These are phyloP conservation scores for Boeremia exigua DNA, from an alignment of 2,329 filamentous ascomycete genomes.

Conservation along the genomic window DNA sequence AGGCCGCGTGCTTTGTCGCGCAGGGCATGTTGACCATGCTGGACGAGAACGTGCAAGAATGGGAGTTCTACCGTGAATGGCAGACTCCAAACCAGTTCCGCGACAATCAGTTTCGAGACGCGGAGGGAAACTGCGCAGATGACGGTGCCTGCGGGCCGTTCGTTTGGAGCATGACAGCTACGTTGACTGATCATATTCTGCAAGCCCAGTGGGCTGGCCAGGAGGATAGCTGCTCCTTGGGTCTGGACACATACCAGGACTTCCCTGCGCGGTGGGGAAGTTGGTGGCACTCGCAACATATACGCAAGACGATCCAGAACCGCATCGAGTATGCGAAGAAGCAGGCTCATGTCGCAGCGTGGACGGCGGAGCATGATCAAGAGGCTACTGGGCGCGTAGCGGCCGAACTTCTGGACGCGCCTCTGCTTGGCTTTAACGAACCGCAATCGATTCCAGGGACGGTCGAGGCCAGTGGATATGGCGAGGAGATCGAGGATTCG, in stretches of 20 bases:
- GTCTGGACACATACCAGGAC: not conserved
- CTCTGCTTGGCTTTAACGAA: not conserved
- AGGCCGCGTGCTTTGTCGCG: not conserved
- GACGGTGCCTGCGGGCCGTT: not conserved
- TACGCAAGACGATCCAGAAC: not conserved
- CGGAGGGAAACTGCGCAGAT: not conserved
- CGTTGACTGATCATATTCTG: not conserved
- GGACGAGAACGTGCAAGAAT: constrained; percentile 1
- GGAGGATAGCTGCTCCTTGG: not conserved
- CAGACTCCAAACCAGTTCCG: not conserved
- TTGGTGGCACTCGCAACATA: not conserved
- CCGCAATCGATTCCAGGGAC: not conserved
- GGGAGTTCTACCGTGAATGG: not conserved
- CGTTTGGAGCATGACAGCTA: not conserved
- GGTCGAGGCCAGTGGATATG: too few relatives aligned
- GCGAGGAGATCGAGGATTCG: too few relatives aligned
- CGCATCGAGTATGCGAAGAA: not conserved
- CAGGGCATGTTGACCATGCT: constrained; percentile 18
- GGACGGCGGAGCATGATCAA: not conserved
- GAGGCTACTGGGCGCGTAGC: not conserved
- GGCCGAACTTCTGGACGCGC: not conserved
- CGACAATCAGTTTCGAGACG: not conserved
- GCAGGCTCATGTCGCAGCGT: too few relatives aligned
- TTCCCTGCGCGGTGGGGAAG: not conserved
- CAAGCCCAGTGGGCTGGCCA: not conserved